Percentiles rank a stretch among this genome's conserved stretches.
phyloP scores from a whole-genome alignment of 1,284 basidiomycete species.

The Papiliotrema terrestris region DNA sequence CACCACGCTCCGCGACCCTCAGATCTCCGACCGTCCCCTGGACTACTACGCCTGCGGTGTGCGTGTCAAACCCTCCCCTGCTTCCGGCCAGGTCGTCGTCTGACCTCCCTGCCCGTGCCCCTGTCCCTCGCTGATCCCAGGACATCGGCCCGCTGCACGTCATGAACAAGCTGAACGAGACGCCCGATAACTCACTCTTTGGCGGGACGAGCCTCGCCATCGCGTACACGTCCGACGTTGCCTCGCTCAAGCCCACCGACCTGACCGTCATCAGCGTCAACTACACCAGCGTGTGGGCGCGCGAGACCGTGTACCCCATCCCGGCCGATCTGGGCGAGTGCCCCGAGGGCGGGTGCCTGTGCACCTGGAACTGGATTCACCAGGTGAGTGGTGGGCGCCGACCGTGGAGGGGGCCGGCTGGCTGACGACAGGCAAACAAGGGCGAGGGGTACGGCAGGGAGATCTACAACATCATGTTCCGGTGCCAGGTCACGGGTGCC shows the following conservation, averaged over 20 bases:
- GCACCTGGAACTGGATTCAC: constrained; percentile 72
- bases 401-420: background rate
- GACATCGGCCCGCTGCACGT: constrained; percentile 15
- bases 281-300: constrained; percentile 65
- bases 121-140: background rate
- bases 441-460: constrained; percentile 14
- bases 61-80: constrained; percentile 47
- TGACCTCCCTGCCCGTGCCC: background rate
- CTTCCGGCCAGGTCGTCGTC: constrained; percentile 25
- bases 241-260: constrained; percentile 59
- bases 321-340: constrained; percentile 65
- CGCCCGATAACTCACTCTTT: constrained; percentile 58
- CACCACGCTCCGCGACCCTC: constrained; percentile 11
- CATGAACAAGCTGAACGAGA: constrained; percentile 29
- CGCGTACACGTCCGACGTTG: constrained; percentile 61
- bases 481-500: constrained; percentile 60
- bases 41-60: constrained; percentile 27
- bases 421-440: background rate
- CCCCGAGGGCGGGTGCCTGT: constrained; percentile 61
- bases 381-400: background rate
- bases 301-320: constrained; percentile 60
- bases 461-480: constrained; percentile 67
- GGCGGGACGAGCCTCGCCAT: constrained; percentile 53
- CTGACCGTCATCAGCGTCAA: constrained; percentile 69
- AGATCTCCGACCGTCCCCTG: background rate